These are phyloP conservation scores for Tetracladium maxilliforme DNA, from an alignment of 2,329 filamentous ascomycete species.

Conservation along the genomic window DNA sequence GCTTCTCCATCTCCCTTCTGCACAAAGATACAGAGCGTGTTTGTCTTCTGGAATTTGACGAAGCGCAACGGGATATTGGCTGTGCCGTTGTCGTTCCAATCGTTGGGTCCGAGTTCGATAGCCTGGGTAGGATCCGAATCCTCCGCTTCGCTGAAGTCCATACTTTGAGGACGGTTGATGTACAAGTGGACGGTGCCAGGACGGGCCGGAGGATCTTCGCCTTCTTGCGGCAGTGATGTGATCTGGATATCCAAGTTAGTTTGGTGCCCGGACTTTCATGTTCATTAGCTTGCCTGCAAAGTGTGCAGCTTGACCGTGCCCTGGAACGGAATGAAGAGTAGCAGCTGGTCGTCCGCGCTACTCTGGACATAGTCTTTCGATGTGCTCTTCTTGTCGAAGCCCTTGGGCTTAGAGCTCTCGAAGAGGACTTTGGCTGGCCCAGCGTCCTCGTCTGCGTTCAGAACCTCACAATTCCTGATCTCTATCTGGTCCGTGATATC, in stretches of 20 bases:
- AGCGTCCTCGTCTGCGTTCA: conserved; percentile 72
- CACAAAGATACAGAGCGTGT: conserved; percentile 75
- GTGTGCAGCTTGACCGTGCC: conserved; percentile 81
- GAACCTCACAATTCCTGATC: conserved; percentile 62
- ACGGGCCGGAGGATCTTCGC: conserved; percentile 54
- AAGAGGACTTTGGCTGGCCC: conserved; percentile 64
- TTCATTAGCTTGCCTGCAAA: conserved; percentile 35
- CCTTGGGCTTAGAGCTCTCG: conserved; percentile 49
- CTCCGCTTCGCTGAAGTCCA: conserved; percentile 91
- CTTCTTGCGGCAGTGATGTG: conserved; percentile 57
- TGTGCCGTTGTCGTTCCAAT: conserved; percentile 74
- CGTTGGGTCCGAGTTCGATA: conserved; percentile 56
- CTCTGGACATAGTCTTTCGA: conserved; percentile 81
- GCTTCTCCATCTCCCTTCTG: conserved; percentile 70
- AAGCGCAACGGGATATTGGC: conserved; percentile 64
- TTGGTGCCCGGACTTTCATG: conserved; percentile 1
- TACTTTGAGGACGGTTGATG: conserved; percentile 75
- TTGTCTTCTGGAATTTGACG: conserved; percentile 95
- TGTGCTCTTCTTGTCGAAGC: conserved; percentile 33
- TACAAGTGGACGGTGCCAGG: conserved; percentile 77
- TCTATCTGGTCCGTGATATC: conserved; percentile 80
- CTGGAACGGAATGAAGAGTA: conserved; percentile 85
- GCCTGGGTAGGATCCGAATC: conserved; percentile 69
- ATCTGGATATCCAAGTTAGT: conserved; percentile 34
- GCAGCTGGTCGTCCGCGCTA: conserved; percentile 91